Conservation (phyloP, 768 basidiomycete genomes). For the Phylloporus arenicola region DNA sequence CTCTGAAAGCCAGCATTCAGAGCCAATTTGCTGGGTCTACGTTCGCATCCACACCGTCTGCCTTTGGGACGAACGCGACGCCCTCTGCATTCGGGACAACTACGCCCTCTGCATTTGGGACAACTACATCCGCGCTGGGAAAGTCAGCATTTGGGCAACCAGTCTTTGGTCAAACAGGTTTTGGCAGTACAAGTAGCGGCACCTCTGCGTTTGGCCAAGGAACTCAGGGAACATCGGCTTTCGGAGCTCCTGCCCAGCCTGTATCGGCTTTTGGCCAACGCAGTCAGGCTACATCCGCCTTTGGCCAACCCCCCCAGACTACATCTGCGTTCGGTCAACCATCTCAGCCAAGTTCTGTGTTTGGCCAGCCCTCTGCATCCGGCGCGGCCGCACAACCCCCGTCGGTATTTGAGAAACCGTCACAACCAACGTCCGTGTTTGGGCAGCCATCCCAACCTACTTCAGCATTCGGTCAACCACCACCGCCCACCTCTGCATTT, state of each 20-base stretch:
- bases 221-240: constrained; percentile 27
- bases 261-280: constrained; percentile 36
- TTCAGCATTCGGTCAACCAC: constrained; percentile 31
- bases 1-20: constrained; percentile 38
- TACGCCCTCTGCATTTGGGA: constrained; percentile 31
- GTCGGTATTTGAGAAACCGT: constrained; percentile 22
- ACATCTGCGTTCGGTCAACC: constrained; percentile 30
- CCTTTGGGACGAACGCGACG: constrained; percentile 33
- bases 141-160: constrained; percentile 34
- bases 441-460: constrained; percentile 28
- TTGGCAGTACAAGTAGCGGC: constrained; percentile 12
- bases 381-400: constrained; percentile 26
- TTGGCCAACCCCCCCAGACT: constrained; percentile 30
- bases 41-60: constrained; percentile 29
- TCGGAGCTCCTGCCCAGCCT: constrained; percentile 31
- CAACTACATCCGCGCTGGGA: constrained; percentile 18
- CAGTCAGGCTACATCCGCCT: constrained; percentile 32
- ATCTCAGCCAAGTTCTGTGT: constrained; percentile 31
- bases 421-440: constrained; percentile 25
- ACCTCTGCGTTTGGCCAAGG: constrained; percentile 27
- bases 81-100: constrained; percentile 30
- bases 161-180: constrained; percentile 36
- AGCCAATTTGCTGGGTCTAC: constrained; percentile 12
- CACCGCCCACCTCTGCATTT: constrained; percentile 25
- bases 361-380: constrained; percentile 37